Percentiles rank a stretch among this genome's conserved stretches.
These are phyloP conservation scores for Lentinula raphanica DNA, from an alignment of 768 basidiomycete species.

Conservation along the genomic window DNA sequence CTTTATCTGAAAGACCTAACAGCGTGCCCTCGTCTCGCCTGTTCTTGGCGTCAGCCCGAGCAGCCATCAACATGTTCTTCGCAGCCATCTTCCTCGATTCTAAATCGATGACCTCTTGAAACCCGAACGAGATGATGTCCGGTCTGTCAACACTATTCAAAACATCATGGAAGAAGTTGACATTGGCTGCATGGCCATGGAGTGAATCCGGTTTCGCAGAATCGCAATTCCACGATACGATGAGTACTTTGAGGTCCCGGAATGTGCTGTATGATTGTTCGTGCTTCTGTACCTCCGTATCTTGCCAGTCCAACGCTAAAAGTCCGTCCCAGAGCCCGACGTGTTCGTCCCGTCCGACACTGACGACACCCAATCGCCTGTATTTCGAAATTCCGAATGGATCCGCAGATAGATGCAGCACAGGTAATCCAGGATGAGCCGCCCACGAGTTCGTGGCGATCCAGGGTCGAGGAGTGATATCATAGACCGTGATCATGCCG, in stretches of 20 bases:
- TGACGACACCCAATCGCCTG: conserved; percentile 67
- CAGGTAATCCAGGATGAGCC: conserved; percentile 62
- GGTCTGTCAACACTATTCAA: conserved; percentile 69
- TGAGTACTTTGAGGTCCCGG: conserved; percentile 69
- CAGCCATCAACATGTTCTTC: conserved; percentile 82
- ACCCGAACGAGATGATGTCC: conserved; percentile 89
- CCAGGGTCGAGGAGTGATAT: conserved; percentile 74
- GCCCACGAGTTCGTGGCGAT: conserved; percentile 82
- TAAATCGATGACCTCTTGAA: conserved; percentile 97
- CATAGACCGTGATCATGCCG: conserved; percentile 79
- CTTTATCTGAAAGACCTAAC: conserved; percentile 63
- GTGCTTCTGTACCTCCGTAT: conserved; percentile 20
- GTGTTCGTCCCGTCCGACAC: conserved; percentile 67
- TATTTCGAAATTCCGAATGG: conserved; percentile 63
- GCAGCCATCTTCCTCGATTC: conserved; percentile 89
- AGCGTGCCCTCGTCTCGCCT: conserved; percentile 1
- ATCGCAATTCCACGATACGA: conserved; percentile 92
- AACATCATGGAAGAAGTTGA: conserved; percentile 73
- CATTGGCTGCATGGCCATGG: conserved; percentile 58
- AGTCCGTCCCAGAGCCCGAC: conserved; percentile 89
- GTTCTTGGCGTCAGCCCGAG: conserved; percentile 60
- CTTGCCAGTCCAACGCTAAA: conserved; percentile 70
- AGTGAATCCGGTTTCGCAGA: conserved; percentile 79
- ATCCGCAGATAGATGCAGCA: conserved; percentile 64
- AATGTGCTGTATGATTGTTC: conserved; percentile 66